Percentiles rank a stretch among this genome's conserved stretches.
Conservation (phyloP, 441 rosid genomes). For the Arabidopsis hybrid region DNA sequence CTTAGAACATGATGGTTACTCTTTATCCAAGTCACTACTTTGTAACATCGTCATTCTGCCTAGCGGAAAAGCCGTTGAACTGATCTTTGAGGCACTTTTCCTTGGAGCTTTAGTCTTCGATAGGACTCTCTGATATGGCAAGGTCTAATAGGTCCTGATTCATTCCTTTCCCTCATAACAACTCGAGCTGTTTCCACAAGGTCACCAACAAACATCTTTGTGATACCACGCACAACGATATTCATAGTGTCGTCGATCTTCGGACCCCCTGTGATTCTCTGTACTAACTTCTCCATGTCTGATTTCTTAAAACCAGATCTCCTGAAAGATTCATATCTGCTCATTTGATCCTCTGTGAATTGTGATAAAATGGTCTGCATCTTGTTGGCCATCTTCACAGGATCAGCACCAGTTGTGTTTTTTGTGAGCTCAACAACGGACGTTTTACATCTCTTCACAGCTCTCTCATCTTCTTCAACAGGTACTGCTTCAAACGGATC, state of each 20-base stretch:
- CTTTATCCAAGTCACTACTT: background rate
- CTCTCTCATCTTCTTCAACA: slow-evolving; percentile 75
- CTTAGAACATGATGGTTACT: background rate
- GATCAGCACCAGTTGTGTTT: too few species aligned
- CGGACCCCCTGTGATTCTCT: slow-evolving; percentile 67
- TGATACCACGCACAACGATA: slow-evolving; percentile 81
- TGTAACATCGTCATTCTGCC: background rate
- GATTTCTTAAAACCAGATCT: slow-evolving; percentile 63
- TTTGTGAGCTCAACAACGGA: too few species aligned
- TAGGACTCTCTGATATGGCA: slow-evolving; percentile 91
- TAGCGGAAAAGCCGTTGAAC: slow-evolving; percentile 79
- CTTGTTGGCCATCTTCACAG: slow-evolving; percentile 44
- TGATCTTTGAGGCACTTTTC: slow-evolving; percentile 80
- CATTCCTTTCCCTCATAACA: slow-evolving; percentile 84
- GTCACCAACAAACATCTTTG: slow-evolving; percentile 97
- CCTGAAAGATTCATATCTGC: slow-evolving; percentile 82
- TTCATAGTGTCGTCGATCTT: slow-evolving; percentile 64
- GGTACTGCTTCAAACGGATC: slow-evolving; percentile 90
- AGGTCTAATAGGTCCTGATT: slow-evolving; percentile 89
- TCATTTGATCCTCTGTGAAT: slow-evolving; percentile 81
- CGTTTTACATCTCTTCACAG: slow-evolving; percentile 49
- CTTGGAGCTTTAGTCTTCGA: slow-evolving; percentile 85
- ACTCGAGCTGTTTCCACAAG: slow-evolving; percentile 87
- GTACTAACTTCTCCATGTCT: background rate
- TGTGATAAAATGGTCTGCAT: slow-evolving; percentile 88